phyloP scores from a whole-genome alignment of 345 rosid species.

The Iberis pinnata region DNA sequence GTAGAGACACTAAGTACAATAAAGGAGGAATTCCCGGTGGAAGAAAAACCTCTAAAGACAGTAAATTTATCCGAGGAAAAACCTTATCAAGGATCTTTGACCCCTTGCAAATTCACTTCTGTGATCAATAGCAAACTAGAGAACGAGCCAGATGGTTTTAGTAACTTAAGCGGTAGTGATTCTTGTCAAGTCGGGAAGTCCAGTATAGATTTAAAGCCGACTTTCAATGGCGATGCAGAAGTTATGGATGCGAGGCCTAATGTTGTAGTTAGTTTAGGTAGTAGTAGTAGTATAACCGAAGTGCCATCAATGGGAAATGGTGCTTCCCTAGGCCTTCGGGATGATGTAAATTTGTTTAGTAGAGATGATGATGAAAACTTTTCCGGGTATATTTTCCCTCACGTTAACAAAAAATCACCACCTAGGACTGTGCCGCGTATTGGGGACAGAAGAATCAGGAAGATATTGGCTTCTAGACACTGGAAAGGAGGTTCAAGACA shows the following conservation, averaged over 20 bases:
- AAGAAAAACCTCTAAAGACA: conserved; percentile 36
- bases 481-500: conserved; percentile 65
- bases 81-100: conserved; percentile 31
- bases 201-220: conserved; percentile 27
- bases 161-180: conserved; percentile 31
- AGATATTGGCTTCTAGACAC: conserved; percentile 82
- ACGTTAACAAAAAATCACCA: conserved; percentile 42
- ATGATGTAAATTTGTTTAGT: conserved; percentile 69
- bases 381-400: conserved; percentile 67
- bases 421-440: conserved; percentile 57
- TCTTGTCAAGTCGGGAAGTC: conserved; percentile 30
- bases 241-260: conserved; percentile 54
- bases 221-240: conserved; percentile 41
- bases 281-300: conserved; percentile 42
- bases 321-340: conserved; percentile 40
- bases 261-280: conserved; percentile 49
- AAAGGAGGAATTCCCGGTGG: conserved; percentile 34
- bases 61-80: conserved; percentile 22
- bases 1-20: conserved; percentile 27
- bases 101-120: conserved; percentile 37
- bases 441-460: conserved; percentile 93
- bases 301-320: conserved; percentile 31
- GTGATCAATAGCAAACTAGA: conserved; percentile 38
- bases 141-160: conserved; percentile 37
- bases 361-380: conserved; percentile 98